Base-by-base conservation (phyloP, 2,329 filamentous ascomycete genomes). In the Trichophyton schoenleinii region DNA sequence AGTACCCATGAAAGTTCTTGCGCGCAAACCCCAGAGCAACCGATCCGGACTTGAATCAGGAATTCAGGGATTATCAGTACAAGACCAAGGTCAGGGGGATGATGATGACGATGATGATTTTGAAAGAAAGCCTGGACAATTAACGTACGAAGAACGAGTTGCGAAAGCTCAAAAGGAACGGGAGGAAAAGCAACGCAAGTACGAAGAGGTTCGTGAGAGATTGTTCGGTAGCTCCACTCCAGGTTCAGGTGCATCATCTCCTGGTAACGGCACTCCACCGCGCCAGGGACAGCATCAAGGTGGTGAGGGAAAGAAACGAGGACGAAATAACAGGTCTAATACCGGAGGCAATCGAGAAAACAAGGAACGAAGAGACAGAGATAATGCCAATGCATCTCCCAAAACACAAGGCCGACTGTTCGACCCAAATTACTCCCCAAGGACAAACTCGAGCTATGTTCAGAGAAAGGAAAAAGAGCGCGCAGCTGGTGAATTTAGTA, bases 111-210 rank as follows among this genome's bases (percentile, higher is more conserved):
- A 31, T 31, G 44, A 57, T 25, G 66, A 67, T 3, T 63, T 66
- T 25, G 66, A 68, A 34, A 69, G 72, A n/a, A 60, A 58, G 7
- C 57, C 48, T 11, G 81, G 82, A 63, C 84, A 85, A 67, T 82
- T 84, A 49, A 87, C 84, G 0, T 82, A 87, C 2, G 88, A 92
- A 68, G 87, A 96, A 76, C 82, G 91, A 38, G 85, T 88, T 64
- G 83, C 85, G 25, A 87, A 87, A 69, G 88, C 91, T 60, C 84
- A 90, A 71, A 81, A 83, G 57, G 89, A 95, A 67, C 83, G 85
- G 8, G 91, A 95, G 70, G 91, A 95, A 76, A 96, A 94, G 77
- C 88, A 95, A 77, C 85, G 85, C 61, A 87, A 88, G 63, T 96
- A 96, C 71, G 88, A 95, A 64, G 91, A 96, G 76, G 89, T 86